Base-by-base conservation (phyloP, 129 eudicot species). In the Glebionis coronaria region DNA sequence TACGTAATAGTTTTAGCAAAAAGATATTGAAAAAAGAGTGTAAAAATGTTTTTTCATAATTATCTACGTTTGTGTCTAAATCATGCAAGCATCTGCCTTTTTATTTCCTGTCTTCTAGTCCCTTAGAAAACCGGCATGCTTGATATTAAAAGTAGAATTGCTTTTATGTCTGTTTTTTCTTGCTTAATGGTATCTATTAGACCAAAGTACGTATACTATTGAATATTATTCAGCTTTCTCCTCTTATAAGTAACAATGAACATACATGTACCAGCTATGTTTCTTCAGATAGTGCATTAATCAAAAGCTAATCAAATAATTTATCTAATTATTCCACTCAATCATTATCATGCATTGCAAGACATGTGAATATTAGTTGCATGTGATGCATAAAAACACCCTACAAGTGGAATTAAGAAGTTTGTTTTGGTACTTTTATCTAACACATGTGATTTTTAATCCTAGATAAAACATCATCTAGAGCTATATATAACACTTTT, bases 361-460 rank as follows among this genome's bases (percentile, higher is more conserved):
- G 54, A 49, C 54, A 12, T 12, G 54, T 49, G 23, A n/a, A 18
- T 10, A 18, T 10, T 56, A 20, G 25, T 18, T 11, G 61, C 61
- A 56, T 21, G 61, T 56, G 61, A 56, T 12, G 61, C 35, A 56
- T 9, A 55, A 2, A 55, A 55, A 55, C 61, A 55, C 5, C 31
- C n/a, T 3, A 56, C 5, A 19, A 20, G 15, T 19, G 61, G 61
- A 49, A 49, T 56, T 20, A 56, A 4, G 35, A 21, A 9, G 61
- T 56, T n/a, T 56, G 15, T 23, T 56, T 56, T 56, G 13, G 61
- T 11, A 29, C 27, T 25, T 15, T 54, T 8, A 8, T 56, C 7
- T 56, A 23, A 56, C n/a, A 56, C 35, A 16, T 49, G 42, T 35
- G 2, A 35, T 31, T 35, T 35, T 35, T 35, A 6, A 6, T 35